Base-by-base conservation (phyloP, 2,329 filamentous ascomycete genomes). In the Calonectria hongkongensis region DNA sequence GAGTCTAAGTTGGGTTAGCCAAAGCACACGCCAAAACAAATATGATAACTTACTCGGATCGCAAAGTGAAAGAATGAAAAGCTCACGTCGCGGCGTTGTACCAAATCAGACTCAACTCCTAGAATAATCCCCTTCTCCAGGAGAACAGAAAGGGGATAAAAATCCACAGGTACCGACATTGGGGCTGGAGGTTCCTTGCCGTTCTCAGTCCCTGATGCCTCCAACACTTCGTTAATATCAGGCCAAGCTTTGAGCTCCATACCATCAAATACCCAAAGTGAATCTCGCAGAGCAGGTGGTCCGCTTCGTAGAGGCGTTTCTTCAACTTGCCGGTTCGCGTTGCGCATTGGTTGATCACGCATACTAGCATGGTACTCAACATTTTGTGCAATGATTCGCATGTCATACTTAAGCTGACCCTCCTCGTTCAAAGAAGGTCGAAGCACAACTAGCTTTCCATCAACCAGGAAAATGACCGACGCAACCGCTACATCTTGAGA, bases 331-430 rank as follows among this genome's bases (percentile, higher is more conserved):
- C 78, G 75, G 36, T 72, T 85, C 73, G 72, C 77, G 72, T 78
- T 86, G 74, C 85, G 77, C 76, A 84, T 62, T 8, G 91, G 92
- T 79, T 97, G 94, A 81, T 99, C 97, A 75, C 96, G 92, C 92
- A 97, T 97, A 79, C 97, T 92, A 67, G 93, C 93, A 82, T 98
- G 98, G 80, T 97, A 98, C 83, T 99, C 97, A 48, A 98, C 95
- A 79, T 98, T 97, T 79, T 98, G 95, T 15, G 96, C 95, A 81
- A 99, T 94, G 72, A 98, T 94, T 12, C 96, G 94, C 97, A 99
- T 99, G 81, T 98, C 96, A 81, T 99, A 99, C 86, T 98, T 98
- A 65, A 98, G 88, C 78, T 95, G 94, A 6, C 94, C 94, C 51
- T 94, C 91, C 62, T 94, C 94, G 65, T 94, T 96, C 6, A 95